These are phyloP conservation scores for Zasmidium cellare DNA, from an alignment of 2,329 filamentous ascomycete species.

Conservation along the genomic window DNA sequence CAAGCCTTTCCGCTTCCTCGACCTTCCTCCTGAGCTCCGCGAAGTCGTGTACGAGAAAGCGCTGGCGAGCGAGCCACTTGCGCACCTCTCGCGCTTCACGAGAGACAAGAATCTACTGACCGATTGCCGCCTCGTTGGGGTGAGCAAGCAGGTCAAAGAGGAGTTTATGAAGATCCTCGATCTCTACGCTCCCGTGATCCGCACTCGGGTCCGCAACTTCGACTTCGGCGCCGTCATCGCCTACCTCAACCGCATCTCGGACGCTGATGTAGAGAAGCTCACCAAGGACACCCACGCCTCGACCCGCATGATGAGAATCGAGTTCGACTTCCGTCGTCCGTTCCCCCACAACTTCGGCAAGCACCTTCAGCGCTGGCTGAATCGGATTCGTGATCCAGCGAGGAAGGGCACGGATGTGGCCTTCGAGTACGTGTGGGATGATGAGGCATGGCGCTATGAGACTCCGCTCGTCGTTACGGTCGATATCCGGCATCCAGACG, in stretches of 20 bases:
- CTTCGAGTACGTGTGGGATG: background rate
- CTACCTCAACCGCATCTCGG: slow-evolving; percentile 2
- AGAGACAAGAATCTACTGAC: background rate
- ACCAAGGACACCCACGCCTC: background rate
- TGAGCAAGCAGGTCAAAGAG: background rate
- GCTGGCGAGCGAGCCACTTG: background rate
- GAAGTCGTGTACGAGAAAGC: background rate
- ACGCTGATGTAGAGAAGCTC: background rate
- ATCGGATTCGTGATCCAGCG: background rate
- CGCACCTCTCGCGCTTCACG: background rate
- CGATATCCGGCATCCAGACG: no score
- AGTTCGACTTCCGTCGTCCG: background rate
- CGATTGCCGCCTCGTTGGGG: background rate
- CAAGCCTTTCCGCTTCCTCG: slow-evolving; percentile 2
- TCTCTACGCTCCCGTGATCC: background rate
- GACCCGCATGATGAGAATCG: background rate
- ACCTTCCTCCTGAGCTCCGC: slow-evolving; percentile 1
- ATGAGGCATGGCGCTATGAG: background rate
- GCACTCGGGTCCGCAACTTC: background rate
- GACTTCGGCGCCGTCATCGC: slow-evolving; percentile 2
- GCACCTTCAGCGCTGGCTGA: background rate
- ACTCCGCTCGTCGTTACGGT: no score
- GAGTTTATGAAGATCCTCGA: background rate
- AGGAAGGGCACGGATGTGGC: slow-evolving; percentile 3
- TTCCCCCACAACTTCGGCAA: background rate